Conservation (phyloP, 768 basidiomycete genomes). For the Leucocoprinus sp. region DNA sequence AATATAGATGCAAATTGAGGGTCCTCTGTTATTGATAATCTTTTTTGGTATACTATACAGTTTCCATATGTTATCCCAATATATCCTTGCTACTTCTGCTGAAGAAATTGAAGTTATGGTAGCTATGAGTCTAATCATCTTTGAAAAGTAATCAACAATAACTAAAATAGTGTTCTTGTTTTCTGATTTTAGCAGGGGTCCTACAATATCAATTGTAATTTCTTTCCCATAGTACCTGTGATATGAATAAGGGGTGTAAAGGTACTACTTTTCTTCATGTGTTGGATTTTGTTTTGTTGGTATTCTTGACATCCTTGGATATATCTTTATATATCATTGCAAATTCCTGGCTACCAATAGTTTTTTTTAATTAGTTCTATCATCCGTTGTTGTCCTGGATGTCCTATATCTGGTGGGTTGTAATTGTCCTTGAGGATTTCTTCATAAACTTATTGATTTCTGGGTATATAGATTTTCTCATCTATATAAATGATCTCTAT, state of each 20-base stretch:
- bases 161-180: background rate
- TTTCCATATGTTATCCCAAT: background rate
- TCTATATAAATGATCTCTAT: background rate
- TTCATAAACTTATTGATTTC: background rate
- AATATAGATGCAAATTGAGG: conserved; percentile 1
- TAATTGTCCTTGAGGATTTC: background rate
- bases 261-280: background rate
- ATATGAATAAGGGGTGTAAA: background rate
- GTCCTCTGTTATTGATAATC: background rate
- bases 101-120: background rate
- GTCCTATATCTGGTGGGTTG: background rate
- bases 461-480: background rate
- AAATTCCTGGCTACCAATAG: conserved; percentile 9
- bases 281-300: background rate
- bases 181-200: background rate
- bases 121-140: background rate
- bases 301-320: background rate
- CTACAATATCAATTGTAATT: background rate
- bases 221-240: background rate
- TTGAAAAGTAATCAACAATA: background rate
- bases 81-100: background rate
- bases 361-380: conserved; percentile 1
- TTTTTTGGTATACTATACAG: background rate
- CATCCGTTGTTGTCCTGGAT: background rate
- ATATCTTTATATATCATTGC: background rate